Evolutionary conservation across 768 basidiomycete species (phyloP), one percentile per base, ranked within the genome.

Genomic region (Hirschioporus abietinus): DNA sequence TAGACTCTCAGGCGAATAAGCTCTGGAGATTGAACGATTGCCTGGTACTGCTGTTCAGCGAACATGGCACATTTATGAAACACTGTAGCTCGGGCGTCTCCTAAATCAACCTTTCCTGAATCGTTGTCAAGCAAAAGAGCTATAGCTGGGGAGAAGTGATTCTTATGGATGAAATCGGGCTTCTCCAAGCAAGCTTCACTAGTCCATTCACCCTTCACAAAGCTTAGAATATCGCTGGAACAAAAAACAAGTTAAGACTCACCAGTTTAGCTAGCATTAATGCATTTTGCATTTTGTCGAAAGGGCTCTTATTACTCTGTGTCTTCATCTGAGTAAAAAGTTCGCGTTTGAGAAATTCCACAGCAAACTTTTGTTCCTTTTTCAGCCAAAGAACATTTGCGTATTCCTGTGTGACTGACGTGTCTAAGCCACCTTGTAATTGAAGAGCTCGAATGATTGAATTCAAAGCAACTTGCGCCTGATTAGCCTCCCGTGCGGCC

Each of bases 361-460:
- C 89, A 0, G 96, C 96, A 4, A 90, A 76, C 68, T 87, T 88
- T 70, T 94, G 91, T 73, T 99, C 96, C 59, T 86, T 87, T 67
- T 93, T 90, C 10, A 85, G 76, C 94, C 96, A 99, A 7, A 99
- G 82, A 20, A 98, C 95, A 67, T 89, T 86, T 18, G 96, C 90
- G 70, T 93, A 94, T 73, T 97, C 96, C 71, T 89, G 83, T 0
- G 88, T 85, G 25, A 91, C 86, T 30, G 83, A 80, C n/a, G 79
- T 78, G 3, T 85, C 80, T 0, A 82, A 73, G 0, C 65, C 69
- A 1, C 68, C 72, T 67, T 86, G 86, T 5, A 95, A 76, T 42
- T 78, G 80, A 72, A 91, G 90, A 0, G 94, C 93, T 27, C 86
- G 84, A 34, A 92, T 81, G 42, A 96, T 81, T 5, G 95, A 88